Evolutionary conservation across 2,329 filamentous ascomycete species (phyloP), one percentile per base, ranked within the genome.

Genomic region (Cladorrhinum sp.): DNA sequence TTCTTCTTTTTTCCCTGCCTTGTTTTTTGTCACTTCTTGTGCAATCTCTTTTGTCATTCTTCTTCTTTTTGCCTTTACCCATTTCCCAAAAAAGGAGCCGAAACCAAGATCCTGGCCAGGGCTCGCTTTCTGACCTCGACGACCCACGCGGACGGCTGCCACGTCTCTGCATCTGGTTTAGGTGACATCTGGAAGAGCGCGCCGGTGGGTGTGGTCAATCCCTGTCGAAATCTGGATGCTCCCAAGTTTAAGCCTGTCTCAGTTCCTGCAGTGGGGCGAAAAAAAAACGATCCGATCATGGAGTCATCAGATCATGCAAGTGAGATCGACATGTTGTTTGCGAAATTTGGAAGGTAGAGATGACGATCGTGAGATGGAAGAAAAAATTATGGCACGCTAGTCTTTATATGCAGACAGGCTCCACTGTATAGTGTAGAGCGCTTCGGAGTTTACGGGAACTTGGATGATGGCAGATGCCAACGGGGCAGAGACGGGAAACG

Each of bases 271-370:
- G 56, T 55, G 53, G 53, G 33, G 53, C 53, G 39, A 55, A 21
- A 26, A 55, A 39, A 46, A 46, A 46, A 42, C 21, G 53, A 55
- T 55, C 53, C 53, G 53, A 55, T 55, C 53, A 55, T 55, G 53
- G 53, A 55, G 53, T 55, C 53, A 55, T 55, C 53, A 55, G 53
- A 55, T 55, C 53, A 55, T 55, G 53, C 53, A 55, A 26, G 39
- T 36, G 28, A n/a, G 53, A 55, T 55, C 53, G 30, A 55, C 53
- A 55, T 24, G 20, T n/a, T n/a, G n/a, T 24, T 42, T 39, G 14
- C 53, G 33, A 9, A 24, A 24, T 55, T 42, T 55, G 53, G 53
- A 36, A 55, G 53, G 53, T 42, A 39, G 12, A 46, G 33, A 55
- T 55, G 53, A 39, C n/a, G 53, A 55, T 55, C 53, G 53, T 42